Conservation (phyloP, 2,329 filamentous ascomycete genomes). For the Trichoderma gracile region DNA sequence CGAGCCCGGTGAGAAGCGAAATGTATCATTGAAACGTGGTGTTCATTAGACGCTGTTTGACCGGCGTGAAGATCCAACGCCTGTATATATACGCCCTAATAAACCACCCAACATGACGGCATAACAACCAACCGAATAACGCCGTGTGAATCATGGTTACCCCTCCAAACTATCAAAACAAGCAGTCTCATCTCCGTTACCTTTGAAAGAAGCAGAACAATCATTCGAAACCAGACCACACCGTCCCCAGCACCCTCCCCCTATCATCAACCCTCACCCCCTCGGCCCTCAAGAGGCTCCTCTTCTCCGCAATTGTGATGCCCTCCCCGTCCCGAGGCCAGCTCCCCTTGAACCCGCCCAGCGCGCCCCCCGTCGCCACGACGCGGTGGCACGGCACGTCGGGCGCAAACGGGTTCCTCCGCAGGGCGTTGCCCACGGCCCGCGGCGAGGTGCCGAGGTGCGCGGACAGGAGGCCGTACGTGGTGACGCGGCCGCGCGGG, state of each 20-base stretch:
- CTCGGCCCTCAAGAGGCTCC: slow-evolving; percentile 59
- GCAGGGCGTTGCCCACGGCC: slow-evolving; percentile 75
- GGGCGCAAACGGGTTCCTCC: slow-evolving; percentile 79
- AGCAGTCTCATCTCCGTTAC: too few species aligned
- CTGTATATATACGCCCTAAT: background rate
- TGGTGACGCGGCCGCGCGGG: slow-evolving; percentile 72
- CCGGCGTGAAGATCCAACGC: background rate
- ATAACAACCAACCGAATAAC: background rate
- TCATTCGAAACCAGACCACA: slow-evolving; percentile 44
- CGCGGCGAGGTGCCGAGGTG: slow-evolving; percentile 70
- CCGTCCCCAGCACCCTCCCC: slow-evolving; percentile 61
- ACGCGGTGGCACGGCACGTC: slow-evolving; percentile 80
- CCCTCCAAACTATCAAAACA: background rate
- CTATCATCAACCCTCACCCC: slow-evolving; percentile 64
- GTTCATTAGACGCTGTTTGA: background rate
- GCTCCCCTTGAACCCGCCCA: slow-evolving; percentile 71
- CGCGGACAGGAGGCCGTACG: slow-evolving; percentile 71
- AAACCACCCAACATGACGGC: background rate
- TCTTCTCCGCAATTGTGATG: slow-evolving; percentile 65
- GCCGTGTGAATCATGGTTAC: background rate
- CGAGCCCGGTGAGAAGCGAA: slow-evolving; percentile 28
- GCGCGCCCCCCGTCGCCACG: slow-evolving; percentile 68
- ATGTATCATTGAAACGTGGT: background rate
- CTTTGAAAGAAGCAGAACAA: too few species aligned
- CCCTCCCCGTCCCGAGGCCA: slow-evolving; percentile 63